Evolutionary conservation across 371 early-diverging fungal species (phyloP).

Genomic region (Modicella reniformis): DNA sequence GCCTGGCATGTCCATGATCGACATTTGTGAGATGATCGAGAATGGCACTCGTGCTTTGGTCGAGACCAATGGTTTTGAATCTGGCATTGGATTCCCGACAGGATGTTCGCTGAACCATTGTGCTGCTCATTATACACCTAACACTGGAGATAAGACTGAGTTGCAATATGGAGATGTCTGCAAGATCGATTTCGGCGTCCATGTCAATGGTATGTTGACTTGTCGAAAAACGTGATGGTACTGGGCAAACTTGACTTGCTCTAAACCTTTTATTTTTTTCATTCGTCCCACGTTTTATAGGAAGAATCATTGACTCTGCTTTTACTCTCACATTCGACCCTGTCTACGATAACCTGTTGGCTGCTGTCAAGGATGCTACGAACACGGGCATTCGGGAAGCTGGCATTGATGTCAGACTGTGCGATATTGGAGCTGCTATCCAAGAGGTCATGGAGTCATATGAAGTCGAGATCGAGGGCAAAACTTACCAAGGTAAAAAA

Average conservation of each 20-base stretch:
- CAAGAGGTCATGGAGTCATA: slow-evolving; percentile 98
- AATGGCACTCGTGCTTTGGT: slow-evolving; percentile 93
- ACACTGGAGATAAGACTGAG: slow-evolving; percentile 94
- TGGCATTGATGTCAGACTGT: slow-evolving; percentile 96
- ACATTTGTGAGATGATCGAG: slow-evolving; percentile 94
- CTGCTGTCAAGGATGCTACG: slow-evolving; percentile 96
- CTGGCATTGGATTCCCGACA: slow-evolving; percentile 98
- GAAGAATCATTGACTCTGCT: slow-evolving; percentile 97
- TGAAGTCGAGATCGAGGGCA: slow-evolving; percentile 96
- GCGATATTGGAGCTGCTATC: slow-evolving; percentile 98
- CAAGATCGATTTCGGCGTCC: slow-evolving; percentile 99
- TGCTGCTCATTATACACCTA: slow-evolving; percentile 99
- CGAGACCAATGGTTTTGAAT: slow-evolving; percentile 89
- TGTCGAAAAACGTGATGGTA: no score
- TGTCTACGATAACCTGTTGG: slow-evolving; percentile 87
- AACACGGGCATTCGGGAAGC: slow-evolving; percentile 96
- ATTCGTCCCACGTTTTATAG: slow-evolving; percentile 32
- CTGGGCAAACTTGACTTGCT: no score
- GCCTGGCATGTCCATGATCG: slow-evolving; percentile 97
- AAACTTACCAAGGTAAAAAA: slow-evolving; percentile 80
- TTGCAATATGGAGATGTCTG: slow-evolving; percentile 94
- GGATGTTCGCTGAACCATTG: slow-evolving; percentile 96
- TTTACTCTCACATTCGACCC: slow-evolving; percentile 98
- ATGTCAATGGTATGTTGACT: slow-evolving; percentile 85
- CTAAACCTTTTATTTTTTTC: no score